Base-by-base conservation (phyloP, 768 basidiomycete genomes). In the Tubosaeta brunneosetosa region DNA sequence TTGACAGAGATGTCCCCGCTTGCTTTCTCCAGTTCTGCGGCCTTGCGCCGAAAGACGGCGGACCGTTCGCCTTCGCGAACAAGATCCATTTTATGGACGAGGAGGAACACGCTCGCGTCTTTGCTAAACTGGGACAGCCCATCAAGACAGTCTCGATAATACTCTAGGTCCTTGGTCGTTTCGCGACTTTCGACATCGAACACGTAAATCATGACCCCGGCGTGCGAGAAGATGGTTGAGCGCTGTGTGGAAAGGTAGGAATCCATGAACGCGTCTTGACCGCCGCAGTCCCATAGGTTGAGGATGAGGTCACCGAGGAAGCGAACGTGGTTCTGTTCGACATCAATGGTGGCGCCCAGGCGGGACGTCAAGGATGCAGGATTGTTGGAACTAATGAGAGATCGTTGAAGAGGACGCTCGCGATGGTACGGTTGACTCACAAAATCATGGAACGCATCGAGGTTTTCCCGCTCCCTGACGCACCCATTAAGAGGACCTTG, bases 361-460 rank as follows among this genome's bases (percentile, higher is more conserved):
- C 94, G 82, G 45, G 88, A 79, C 2, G 95, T 97, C 54, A 94
- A 78, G 34, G 90, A 88, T 2, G 97, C 94, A 26, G 92, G 90
- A 63, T 95, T 92, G 67, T 95, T 95, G 40, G 93, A 92, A 68
- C 93, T 95, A 63, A 22, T 42, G 13, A 51, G 22, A 63, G 55
- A 42, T 41, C 29, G 46, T 56, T 19, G 47, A 22, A 47, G 49
- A 33, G 51, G 40, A 41, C 36, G 46, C 47, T 42, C 16, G 55
- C 49, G 42, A 34, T n/a, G 45, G 16, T 44, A 9, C 19, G 26
- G 17, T 33, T 12, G 45, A 74, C 91, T 74, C 73, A 94, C 93
- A 99, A 99, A 66, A 99, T 98, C 70, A 99, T 87, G 26, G 94
- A 94, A 49, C 97, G 83, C 97, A 99, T 99, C 6, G 95, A 98